Percentiles rank a stretch among this genome's conserved stretches.
Conservation (phyloP, 2,329 filamentous ascomycete genomes). For the Aureobasidium pullulans region DNA sequence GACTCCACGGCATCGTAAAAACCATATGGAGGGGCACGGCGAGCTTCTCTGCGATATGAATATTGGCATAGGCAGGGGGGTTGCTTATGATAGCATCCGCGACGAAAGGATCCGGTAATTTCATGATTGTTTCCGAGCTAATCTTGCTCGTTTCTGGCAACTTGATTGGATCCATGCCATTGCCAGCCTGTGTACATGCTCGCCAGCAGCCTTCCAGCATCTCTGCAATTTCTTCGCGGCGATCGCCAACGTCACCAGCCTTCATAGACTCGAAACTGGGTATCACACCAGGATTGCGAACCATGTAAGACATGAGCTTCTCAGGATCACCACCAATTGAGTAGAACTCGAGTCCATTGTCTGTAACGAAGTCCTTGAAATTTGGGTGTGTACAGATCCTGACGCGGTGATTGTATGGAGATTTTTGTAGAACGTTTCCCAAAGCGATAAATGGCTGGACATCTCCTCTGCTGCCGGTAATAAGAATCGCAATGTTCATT, state of each 20-base stretch:
- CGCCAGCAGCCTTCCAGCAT: constrained; percentile 83
- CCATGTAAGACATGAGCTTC: constrained; percentile 76
- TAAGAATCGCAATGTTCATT: constrained; percentile 42
- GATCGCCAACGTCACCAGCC: constrained; percentile 72
- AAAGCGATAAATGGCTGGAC: constrained; percentile 45
- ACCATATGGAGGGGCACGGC: constrained; percentile 74
- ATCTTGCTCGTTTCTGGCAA: not conserved
- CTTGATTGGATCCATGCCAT: not conserved
- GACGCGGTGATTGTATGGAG: constrained; percentile 43
- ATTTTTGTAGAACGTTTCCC: constrained; percentile 41
- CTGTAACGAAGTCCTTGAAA: constrained; percentile 43
- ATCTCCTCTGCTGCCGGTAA: constrained; percentile 43
- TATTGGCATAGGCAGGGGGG: constrained; percentile 67
- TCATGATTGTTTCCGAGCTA: constrained; percentile 28
- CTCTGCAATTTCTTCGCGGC: constrained; percentile 71
- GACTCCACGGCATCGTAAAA: constrained; percentile 94
- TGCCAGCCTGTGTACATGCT: constrained; percentile 47
- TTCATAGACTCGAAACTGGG: constrained; percentile 68
- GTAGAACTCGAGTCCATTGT: constrained; percentile 46
- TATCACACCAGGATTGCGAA: constrained; percentile 80
- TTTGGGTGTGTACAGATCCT: constrained; percentile 42
- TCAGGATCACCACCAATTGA: constrained; percentile 54
- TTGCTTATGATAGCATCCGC: constrained; percentile 77
- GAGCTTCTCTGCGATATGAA: constrained; percentile 68
- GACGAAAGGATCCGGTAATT: constrained; percentile 49